Evolutionary conservation across 495 filamentous ascomycete species (phyloP).

Genomic region (Lophiotrema nucula): DNA sequence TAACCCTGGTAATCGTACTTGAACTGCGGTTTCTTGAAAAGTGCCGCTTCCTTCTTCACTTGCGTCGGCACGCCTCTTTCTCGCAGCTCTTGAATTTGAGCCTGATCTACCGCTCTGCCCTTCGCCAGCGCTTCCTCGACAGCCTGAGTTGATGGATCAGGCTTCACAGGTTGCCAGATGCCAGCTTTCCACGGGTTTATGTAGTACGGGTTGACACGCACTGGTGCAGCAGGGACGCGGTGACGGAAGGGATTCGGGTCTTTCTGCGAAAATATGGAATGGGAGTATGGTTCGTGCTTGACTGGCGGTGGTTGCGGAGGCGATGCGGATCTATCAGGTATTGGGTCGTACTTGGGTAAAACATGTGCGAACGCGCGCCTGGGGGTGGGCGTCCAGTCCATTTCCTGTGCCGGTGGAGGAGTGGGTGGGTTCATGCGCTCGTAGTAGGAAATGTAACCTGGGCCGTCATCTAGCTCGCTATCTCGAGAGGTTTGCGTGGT

Average conservation of each 20-base stretch:
- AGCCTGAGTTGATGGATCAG: not conserved
- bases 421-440: not conserved
- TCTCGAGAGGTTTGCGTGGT: not conserved
- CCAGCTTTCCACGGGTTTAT: not conserved
- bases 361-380: conserved; percentile 14
- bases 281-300: not conserved
- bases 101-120: not conserved
- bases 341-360: not conserved
- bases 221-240: conserved; percentile 9
- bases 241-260: conserved; percentile 20
- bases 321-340: not conserved
- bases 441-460: not conserved
- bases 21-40: conserved; percentile 13
- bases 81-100: not conserved
- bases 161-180: not conserved
- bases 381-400: conserved; percentile 90
- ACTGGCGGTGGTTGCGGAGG: not conserved
- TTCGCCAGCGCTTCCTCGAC: not conserved
- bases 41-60: conserved; percentile 11
- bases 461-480: conserved; percentile 8
- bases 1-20: conserved; percentile 15
- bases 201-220: not conserved
- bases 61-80: not conserved
- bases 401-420: conserved; percentile 48
- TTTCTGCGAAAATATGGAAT: conserved; percentile 11